Evolutionary conservation across 2,329 filamentous ascomycete species (phyloP).

Genomic region (Penicillium sp.): DNA sequence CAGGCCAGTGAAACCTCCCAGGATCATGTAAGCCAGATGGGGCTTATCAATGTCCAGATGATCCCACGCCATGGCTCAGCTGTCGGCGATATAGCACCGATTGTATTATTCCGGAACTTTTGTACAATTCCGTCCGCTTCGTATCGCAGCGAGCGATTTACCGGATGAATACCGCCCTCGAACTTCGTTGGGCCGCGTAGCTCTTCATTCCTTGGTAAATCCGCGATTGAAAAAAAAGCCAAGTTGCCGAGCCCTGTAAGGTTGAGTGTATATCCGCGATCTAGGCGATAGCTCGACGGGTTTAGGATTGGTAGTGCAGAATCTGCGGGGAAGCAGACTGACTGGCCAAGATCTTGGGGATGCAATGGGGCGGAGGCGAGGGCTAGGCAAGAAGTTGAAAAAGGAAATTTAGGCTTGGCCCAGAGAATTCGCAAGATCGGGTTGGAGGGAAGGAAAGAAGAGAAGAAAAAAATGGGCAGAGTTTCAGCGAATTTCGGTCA

Average conservation of each 20-base stretch:
- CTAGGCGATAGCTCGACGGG: not conserved
- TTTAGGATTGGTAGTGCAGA: not conserved
- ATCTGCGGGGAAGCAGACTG: slow-evolving; percentile 7
- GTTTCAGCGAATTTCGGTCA: slow-evolving; percentile 2
- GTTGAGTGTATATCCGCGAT: slow-evolving; percentile 10
- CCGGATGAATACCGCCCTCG: slow-evolving; percentile 26
- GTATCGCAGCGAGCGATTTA: slow-evolving; percentile 19
- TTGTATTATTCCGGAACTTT: slow-evolving; percentile 3
- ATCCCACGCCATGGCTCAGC: slow-evolving; percentile 50
- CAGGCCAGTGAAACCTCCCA: slow-evolving; percentile 93
- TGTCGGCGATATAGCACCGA: slow-evolving; percentile 1
- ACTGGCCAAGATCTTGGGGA: slow-evolving; percentile 7
- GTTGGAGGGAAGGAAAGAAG: slow-evolving; percentile 1
- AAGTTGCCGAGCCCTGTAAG: slow-evolving; percentile 18
- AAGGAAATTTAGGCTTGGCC: slow-evolving; percentile 5
- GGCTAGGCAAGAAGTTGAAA: not conserved
- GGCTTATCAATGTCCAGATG: slow-evolving; percentile 74
- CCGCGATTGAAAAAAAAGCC: not conserved
- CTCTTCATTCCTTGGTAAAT: slow-evolving; percentile 31
- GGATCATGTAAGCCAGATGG: slow-evolving; percentile 96
- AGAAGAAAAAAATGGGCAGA: slow-evolving; percentile 8
- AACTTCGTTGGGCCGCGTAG: slow-evolving; percentile 16
- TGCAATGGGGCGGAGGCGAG: slow-evolving; percentile 3
- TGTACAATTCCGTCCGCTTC: slow-evolving; percentile 2
- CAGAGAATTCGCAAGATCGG: not conserved